A percentile compares a stretch with the other conserved stretches of the same genome.
phyloP scores from a whole-genome alignment of 176 grass and related monocot species.

The Sorghum bicolor region Sorghum_bicolor_NCBIv3 NC_012871.2:75515001-75515500 shows the following conservation, averaged over 20 bases:
- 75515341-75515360: too few species aligned
- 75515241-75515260: background rate
- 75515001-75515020: too few species aligned
- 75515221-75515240: background rate
- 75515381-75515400: too few species aligned
- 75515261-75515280: background rate
- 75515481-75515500: too few species aligned
- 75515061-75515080: background rate
- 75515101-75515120: background rate
- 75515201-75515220: background rate
- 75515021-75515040: too few species aligned
- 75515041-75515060: background rate
- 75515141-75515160: background rate
- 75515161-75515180: background rate
- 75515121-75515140: background rate
- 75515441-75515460: too few species aligned
- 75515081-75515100: background rate
- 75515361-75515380: too few species aligned
- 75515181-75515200: background rate
- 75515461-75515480: too few species aligned
- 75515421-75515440: too few species aligned
- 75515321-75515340: too few species aligned
- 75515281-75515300: background rate
- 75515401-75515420: too few species aligned
- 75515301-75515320: too few species aligned